Conservation (phyloP, 192 early-diverging fungal species). For the Coemansia sp. region DNA sequence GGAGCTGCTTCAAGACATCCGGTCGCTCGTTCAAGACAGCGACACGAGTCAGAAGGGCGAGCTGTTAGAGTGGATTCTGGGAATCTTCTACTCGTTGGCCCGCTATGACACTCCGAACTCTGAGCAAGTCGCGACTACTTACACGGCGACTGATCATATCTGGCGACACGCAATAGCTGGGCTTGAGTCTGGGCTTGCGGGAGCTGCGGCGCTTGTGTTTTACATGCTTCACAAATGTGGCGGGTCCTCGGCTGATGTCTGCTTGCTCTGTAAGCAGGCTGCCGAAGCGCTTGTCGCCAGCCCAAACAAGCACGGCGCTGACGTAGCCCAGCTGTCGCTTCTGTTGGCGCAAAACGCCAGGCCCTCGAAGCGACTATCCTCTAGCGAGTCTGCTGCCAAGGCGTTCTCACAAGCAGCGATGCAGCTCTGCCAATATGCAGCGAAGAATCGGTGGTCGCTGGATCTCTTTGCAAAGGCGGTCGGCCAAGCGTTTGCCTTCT, state of each 20-base stretch:
- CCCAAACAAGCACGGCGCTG: constrained; percentile 15
- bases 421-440: constrained; percentile 33
- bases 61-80: constrained; percentile 46
- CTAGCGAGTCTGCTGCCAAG: constrained; percentile 14
- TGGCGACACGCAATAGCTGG: constrained; percentile 48
- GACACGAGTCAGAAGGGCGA: constrained; percentile 34
- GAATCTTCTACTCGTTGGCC: constrained; percentile 21
- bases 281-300: constrained; percentile 27
- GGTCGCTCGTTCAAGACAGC: constrained; percentile 23
- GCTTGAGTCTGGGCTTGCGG: constrained; percentile 30
- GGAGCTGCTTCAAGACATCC: constrained; percentile 28
- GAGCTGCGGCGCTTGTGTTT: constrained; percentile 31
- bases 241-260: constrained; percentile 3
- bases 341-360: constrained; percentile 27
- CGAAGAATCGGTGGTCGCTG: constrained; percentile 25
- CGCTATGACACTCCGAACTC: not conserved
- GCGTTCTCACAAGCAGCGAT: constrained; percentile 10
- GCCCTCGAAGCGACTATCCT: not conserved
- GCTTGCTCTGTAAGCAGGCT: constrained; percentile 38
- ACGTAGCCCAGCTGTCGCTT: constrained; percentile 19
- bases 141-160: constrained; percentile 13
- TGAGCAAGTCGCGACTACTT: not conserved
- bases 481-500: constrained; percentile 7
- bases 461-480: constrained; percentile 19
- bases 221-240: constrained; percentile 24